Conservation (phyloP, 768 basidiomycete species). For the Neoboletus subvelutipes region DNA sequence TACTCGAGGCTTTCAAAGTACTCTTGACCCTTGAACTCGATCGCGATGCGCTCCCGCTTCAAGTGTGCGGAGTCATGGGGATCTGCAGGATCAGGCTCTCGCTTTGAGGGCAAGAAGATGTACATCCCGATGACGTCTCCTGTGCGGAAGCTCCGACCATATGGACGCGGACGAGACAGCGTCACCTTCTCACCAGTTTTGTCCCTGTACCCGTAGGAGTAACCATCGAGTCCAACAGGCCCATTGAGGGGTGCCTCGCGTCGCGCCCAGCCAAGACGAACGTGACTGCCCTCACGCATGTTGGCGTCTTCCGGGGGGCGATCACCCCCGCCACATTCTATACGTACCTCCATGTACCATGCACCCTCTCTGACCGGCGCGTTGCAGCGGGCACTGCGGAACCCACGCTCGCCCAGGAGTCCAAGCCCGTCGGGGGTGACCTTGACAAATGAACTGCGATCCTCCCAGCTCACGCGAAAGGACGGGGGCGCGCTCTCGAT, state of each 20-base stretch:
- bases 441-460: conserved; percentile 77
- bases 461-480: conserved; percentile 86
- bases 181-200: conserved; percentile 90
- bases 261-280: conserved; percentile 88
- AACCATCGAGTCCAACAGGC: conserved; percentile 91
- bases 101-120: conserved; percentile 77
- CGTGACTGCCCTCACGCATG: conserved; percentile 69
- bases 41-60: conserved; percentile 86
- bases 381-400: conserved; percentile 86
- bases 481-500: conserved; percentile 74
- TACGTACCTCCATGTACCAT: conserved; percentile 92
- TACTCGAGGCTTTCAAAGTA: conserved; percentile 96
- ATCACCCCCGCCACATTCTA: conserved; percentile 74
- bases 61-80: conserved; percentile 78
- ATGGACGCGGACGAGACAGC: conserved; percentile 75
- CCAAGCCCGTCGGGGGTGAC: conserved; percentile 77
- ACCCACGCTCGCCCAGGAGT: conserved; percentile 82
- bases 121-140: conserved; percentile 95
- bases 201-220: conserved; percentile 90
- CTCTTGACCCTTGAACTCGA: conserved; percentile 95
- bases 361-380: conserved; percentile 84
- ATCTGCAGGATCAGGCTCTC: conserved; percentile 58
- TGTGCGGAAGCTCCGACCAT: conserved; percentile 69
- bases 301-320: conserved; percentile 43
- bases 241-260: conserved; percentile 93